phyloP scores from a whole-genome alignment of 2,329 filamentous ascomycete species.

The Fonsecaea nubica region DNA sequence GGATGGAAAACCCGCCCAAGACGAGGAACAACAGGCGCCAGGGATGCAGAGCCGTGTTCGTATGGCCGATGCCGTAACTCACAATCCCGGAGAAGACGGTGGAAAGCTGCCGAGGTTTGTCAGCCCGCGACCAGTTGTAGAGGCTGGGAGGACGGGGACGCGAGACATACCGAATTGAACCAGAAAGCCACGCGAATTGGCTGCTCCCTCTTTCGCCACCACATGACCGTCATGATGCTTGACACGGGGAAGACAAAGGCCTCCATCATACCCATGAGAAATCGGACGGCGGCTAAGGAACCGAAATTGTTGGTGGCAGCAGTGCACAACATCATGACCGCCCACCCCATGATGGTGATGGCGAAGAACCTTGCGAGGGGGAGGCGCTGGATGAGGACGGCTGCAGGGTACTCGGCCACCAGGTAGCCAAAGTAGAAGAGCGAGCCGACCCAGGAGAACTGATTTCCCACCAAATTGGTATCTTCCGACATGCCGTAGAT shows the following conservation, averaged over 20 bases:
- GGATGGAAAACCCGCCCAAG: constrained; percentile 52
- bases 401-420: too few relatives aligned
- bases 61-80: constrained; percentile 46
- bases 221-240: constrained; percentile 24
- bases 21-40: constrained; percentile 52
- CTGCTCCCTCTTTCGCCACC: constrained; percentile 30
- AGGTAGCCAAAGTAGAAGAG: too few relatives aligned
- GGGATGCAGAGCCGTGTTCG: constrained; percentile 38
- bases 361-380: too few relatives aligned
- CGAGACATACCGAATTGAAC: background rate
- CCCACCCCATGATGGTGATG: too few relatives aligned
- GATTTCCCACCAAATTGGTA: too few relatives aligned
- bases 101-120: constrained; percentile 3
- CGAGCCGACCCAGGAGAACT: too few relatives aligned
- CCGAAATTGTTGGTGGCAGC: too few relatives aligned
- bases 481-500: too few relatives aligned
- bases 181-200: constrained; percentile 26
- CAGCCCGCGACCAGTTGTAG: too few relatives aligned
- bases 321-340: too few relatives aligned
- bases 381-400: too few relatives aligned
- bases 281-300: background rate
- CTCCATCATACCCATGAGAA: constrained; percentile 34
- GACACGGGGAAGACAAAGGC: constrained; percentile 40
- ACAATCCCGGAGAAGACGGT: constrained; percentile 45
- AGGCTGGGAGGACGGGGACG: too few relatives aligned